phyloP scores from a whole-genome alignment of 1,284 basidiomycete species.

The Irpex sp. region DNA sequence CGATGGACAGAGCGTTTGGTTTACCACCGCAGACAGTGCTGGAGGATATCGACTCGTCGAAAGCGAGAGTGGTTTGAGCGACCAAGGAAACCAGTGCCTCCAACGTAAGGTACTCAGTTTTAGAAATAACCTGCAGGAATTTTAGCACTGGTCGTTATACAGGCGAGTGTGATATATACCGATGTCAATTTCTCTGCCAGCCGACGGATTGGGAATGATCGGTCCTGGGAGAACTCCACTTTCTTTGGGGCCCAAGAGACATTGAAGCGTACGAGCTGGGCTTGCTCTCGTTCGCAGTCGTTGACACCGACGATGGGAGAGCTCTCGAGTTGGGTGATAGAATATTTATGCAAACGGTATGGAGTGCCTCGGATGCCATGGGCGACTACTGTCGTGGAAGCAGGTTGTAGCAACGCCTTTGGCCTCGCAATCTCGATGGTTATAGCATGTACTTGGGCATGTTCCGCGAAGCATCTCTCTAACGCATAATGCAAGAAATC shows the following conservation, averaged over 20 bases:
- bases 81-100: slow-evolving; percentile 71
- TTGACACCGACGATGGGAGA: slow-evolving; percentile 73
- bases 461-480: slow-evolving; percentile 36
- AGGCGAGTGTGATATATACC: slow-evolving; percentile 28
- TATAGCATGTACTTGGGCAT: slow-evolving; percentile 34
- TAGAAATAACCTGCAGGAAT: slow-evolving; percentile 33
- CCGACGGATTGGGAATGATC: slow-evolving; percentile 34
- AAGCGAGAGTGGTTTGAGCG: slow-evolving; percentile 40
- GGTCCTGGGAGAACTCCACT: not conserved
- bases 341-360: slow-evolving; percentile 27
- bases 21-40: slow-evolving; percentile 70
- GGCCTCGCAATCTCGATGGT: slow-evolving; percentile 45
- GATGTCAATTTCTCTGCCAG: slow-evolving; percentile 36
- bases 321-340: slow-evolving; percentile 50
- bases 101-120: slow-evolving; percentile 64
- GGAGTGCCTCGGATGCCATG: slow-evolving; percentile 20
- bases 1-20: slow-evolving; percentile 74
- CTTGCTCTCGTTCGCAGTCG: slow-evolving; percentile 64
- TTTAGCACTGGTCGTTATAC: not conserved
- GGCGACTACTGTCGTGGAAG: slow-evolving; percentile 41
- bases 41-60: slow-evolving; percentile 20
- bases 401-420: slow-evolving; percentile 52
- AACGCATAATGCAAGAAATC: slow-evolving; percentile 40
- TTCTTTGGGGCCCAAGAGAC: slow-evolving; percentile 26
- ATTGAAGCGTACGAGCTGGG: slow-evolving; percentile 68